Percentiles rank a stretch among this genome's conserved stretches.
These are phyloP conservation scores for Fusarium sp. DNA, from an alignment of 2,329 filamentous ascomycete species.

Conservation along the genomic window DNA sequence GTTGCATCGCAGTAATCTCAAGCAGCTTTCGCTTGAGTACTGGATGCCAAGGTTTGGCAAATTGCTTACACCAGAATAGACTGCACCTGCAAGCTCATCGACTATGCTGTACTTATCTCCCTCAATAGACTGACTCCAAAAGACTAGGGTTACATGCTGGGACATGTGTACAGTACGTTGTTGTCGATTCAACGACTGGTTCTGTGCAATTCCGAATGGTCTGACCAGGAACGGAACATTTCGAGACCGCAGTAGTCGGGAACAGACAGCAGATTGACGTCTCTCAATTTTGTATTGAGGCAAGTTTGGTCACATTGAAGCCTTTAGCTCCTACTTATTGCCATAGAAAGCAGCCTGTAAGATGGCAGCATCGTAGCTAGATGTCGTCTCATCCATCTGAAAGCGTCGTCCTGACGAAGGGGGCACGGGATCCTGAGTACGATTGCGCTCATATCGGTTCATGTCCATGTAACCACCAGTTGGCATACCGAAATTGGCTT, in stretches of 20 bases:
- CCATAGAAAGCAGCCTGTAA: conserved; percentile 52
- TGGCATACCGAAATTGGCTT: conserved; percentile 34
- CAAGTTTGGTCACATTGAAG: conserved; percentile 1
- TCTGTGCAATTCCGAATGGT: conserved; percentile 22
- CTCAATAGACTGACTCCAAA: conserved; percentile 8
- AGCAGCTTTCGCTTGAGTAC: conserved; percentile 5
- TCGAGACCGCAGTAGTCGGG: conserved; percentile 6
- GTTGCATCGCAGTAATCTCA: conserved; percentile 15
- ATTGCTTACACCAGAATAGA: conserved; percentile 13
- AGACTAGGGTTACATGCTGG: conserved; percentile 4
- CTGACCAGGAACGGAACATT: conserved; percentile 23
- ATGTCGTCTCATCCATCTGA: conserved; percentile 52
- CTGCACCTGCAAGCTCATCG: conserved; percentile 12
- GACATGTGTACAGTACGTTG: not conserved
- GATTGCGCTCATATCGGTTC: conserved; percentile 34
- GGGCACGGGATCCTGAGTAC: conserved; percentile 32
- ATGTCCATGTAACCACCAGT: conserved; percentile 25
- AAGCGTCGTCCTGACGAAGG: conserved; percentile 43
- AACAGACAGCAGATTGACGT: conserved; percentile 4
- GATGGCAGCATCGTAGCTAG: conserved; percentile 54
- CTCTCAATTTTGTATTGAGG: not conserved
- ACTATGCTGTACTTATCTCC: conserved; percentile 4
- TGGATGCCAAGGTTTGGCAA: not conserved
- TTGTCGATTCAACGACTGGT: not conserved
- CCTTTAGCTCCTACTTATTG: conserved; percentile 39